Evolutionary conservation across 805 yeast species (phyloP).

Genomic region (Jamesozyma piceae): DNA sequence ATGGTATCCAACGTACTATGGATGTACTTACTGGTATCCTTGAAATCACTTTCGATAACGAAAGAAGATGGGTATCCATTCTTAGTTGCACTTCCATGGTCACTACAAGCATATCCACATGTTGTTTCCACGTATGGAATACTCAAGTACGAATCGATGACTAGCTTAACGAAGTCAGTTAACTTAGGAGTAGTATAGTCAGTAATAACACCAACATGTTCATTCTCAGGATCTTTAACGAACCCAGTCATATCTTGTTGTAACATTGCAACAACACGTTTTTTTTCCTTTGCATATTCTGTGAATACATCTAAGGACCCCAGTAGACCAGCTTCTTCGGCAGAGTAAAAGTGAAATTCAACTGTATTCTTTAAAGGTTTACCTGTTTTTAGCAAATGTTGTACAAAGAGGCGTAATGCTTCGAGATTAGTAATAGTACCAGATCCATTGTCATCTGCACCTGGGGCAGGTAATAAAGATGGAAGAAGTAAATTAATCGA

Average conservation of each 20-base stretch:
- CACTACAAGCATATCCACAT: conserved; percentile 92
- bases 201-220: conserved; percentile 70
- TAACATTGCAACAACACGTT: conserved; percentile 66
- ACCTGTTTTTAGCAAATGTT: conserved; percentile 17
- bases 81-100: conserved; percentile 78
- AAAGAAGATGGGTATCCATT: conserved; percentile 80
- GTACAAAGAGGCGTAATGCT: conserved; percentile 54
- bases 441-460: conserved; percentile 92
- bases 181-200: conserved; percentile 54
- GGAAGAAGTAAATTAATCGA: conserved; percentile 71
- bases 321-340: conserved; percentile 85
- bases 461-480: conserved; percentile 63
- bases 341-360: conserved; percentile 91
- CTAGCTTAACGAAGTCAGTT: conserved; percentile 49
- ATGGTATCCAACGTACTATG: conserved; percentile 75
- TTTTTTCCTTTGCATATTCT: conserved; percentile 35
- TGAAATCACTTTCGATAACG: conserved; percentile 68
- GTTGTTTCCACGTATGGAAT: conserved; percentile 65
- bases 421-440: conserved; percentile 77
- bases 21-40: conserved; percentile 54
- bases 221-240: conserved; percentile 42
- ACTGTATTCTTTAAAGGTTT: conserved; percentile 59
- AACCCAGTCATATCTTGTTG: conserved; percentile 95
- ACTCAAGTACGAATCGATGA: conserved; percentile 52
- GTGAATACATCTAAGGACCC: conserved; percentile 78